Conservation (phyloP, 2,329 filamentous ascomycete species). For the Neophaeococcomyces mojaviensis region DNA sequence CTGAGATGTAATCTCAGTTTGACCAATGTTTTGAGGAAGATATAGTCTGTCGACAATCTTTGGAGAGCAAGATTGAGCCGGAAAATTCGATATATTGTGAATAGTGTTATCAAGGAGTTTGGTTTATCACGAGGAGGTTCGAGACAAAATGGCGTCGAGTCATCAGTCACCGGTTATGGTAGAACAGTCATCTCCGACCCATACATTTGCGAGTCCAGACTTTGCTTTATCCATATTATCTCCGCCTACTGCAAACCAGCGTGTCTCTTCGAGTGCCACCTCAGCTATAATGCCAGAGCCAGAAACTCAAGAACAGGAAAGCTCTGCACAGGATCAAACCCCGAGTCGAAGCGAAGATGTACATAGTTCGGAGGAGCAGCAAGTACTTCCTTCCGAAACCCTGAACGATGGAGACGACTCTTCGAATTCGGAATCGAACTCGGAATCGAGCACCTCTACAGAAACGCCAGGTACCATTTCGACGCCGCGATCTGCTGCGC, state of each 20-base stretch:
- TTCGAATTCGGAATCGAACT: conserved; percentile 7
- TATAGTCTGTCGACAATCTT: not conserved
- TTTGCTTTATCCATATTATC: conserved; percentile 4
- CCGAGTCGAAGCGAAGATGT: too few relatives aligned
- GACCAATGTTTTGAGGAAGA: not conserved
- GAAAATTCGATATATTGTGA: not conserved
- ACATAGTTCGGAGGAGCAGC: not conserved
- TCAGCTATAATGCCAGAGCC: not conserved
- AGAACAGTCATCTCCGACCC: conserved; percentile 14
- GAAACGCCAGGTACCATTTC: conserved; percentile 8
- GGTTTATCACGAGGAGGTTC: not conserved
- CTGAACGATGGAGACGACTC: conserved; percentile 4
- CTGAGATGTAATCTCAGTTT: not conserved
- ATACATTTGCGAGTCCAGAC: conserved; percentile 4
- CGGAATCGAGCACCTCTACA: conserved; percentile 8
- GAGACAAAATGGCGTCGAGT: conserved; percentile 15
- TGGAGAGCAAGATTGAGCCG: not conserved
- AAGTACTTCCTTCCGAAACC: not conserved
- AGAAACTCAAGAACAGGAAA: not conserved
- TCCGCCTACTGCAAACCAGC: not conserved
- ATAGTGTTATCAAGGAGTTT: not conserved
- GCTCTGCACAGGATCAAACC: not conserved
- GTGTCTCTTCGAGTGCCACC: not conserved
- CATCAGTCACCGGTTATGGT: conserved; percentile 19
- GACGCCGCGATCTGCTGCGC: conserved; percentile 4